Evolutionary conservation across 257 asterid genomes (phyloP).

Genomic region (Nicotiana sylvestris): DNA sequence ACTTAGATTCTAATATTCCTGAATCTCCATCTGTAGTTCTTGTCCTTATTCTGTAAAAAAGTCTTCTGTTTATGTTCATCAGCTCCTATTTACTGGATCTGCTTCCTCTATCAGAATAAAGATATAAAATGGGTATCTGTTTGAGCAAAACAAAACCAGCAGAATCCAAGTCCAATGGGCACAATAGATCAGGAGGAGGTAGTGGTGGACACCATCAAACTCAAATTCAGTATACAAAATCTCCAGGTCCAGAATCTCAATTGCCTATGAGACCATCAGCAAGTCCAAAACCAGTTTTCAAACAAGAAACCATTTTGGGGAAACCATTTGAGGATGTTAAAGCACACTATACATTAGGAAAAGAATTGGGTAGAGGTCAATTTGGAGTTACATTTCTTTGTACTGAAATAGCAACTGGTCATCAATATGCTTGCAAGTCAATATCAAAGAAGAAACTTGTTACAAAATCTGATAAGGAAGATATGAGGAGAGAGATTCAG

Average conservation of each 20-base stretch:
- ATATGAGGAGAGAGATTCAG: constrained; percentile 74
- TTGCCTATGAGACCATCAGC: constrained; percentile 24
- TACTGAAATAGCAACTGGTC: constrained; percentile 39
- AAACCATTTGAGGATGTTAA: constrained; percentile 54
- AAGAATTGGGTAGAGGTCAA: constrained; percentile 70
- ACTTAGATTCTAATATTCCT: not conserved
- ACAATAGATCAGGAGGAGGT: constrained; percentile 21
- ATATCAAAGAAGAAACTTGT: constrained; percentile 63
- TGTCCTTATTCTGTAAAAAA: not conserved
- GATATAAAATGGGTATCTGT: constrained; percentile 24
- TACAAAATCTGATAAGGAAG: constrained; percentile 57
- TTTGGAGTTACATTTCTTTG: constrained; percentile 69
- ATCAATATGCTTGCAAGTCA: constrained; percentile 65
- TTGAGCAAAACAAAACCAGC: constrained; percentile 18
- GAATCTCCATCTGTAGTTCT: constrained; percentile 7
- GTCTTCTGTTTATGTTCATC: not conserved
- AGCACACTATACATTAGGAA: constrained; percentile 42
- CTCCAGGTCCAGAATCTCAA: constrained; percentile 47
- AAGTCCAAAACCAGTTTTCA: constrained; percentile 32
- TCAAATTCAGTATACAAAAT: constrained; percentile 44
- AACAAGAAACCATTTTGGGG: constrained; percentile 48
- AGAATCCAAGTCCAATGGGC: constrained; percentile 15
- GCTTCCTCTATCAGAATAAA: not conserved
- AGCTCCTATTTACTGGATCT: not conserved
- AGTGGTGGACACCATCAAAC: constrained; percentile 19